These are phyloP conservation scores for Adansonia madagascariensis DNA, from an alignment of 441 rosid species.

Conservation along the genomic window DNA sequence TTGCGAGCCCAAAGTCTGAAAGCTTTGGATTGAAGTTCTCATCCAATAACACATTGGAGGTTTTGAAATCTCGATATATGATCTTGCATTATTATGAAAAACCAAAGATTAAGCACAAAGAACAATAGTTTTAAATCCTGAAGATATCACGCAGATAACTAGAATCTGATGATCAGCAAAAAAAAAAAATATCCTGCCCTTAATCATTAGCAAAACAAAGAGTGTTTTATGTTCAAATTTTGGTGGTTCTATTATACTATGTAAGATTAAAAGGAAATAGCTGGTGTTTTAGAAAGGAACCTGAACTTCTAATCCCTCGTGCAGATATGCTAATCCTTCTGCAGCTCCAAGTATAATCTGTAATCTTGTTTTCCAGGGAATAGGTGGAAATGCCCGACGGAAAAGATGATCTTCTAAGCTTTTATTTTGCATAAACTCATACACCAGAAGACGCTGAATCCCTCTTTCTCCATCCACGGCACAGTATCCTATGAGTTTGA, in stretches of 20 bases:
- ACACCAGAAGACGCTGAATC: conserved; percentile 74
- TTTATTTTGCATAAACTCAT: conserved; percentile 75
- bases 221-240: background rate
- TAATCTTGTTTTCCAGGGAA: conserved; percentile 75
- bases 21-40: conserved; percentile 68
- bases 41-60: conserved; percentile 75
- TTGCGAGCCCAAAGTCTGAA: conserved; percentile 91
- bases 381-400: conserved; percentile 42
- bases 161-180: background rate
- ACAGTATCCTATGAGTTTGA: conserved; percentile 79
- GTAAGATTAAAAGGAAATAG: too few relatives aligned
- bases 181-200: background rate
- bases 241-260: background rate
- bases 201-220: too few relatives aligned
- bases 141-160: background rate
- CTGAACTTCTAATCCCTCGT: conserved; percentile 74
- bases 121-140: background rate
- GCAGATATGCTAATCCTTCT: conserved; percentile 67
- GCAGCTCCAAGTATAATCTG: conserved; percentile 71
- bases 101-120: conserved; percentile 11
- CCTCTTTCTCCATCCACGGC: conserved; percentile 71
- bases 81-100: conserved; percentile 48
- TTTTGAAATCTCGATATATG: conserved; percentile 81
- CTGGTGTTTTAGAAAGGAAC: conserved; percentile 33
- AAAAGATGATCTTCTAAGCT: conserved; percentile 91